A percentile compares a stretch with the other conserved stretches of the same genome.
Conservation (phyloP, 768 basidiomycete genomes). For the Lepiota brunneoincarnata region DNA sequence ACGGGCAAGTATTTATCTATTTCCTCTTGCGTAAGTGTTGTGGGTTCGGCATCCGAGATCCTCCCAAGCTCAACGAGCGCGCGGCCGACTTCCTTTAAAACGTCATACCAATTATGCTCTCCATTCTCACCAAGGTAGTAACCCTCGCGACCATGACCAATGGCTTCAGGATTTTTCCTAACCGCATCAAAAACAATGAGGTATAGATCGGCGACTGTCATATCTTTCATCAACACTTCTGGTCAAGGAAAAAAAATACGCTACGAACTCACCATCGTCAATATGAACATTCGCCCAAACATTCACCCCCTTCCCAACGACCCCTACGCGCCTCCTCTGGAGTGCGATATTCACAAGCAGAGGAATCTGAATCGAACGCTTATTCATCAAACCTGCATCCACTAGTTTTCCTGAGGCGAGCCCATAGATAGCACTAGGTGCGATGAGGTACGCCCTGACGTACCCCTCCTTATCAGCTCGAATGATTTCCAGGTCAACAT, state of each 20-base stretch:
- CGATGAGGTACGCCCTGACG: slow-evolving; percentile 48
- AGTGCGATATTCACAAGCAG: slow-evolving; percentile 36
- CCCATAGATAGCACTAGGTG: slow-evolving; percentile 55
- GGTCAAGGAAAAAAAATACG: neutral
- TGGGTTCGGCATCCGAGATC: slow-evolving; percentile 36
- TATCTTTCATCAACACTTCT: neutral
- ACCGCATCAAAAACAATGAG: slow-evolving; percentile 38
- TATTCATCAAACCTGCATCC: slow-evolving; percentile 48
- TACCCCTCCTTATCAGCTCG: slow-evolving; percentile 50
- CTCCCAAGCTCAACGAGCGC: slow-evolving; percentile 37
- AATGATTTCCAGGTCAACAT: slow-evolving; percentile 48
- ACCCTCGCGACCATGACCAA: slow-evolving; percentile 41
- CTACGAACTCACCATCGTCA: slow-evolving; percentile 37
- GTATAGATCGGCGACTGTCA: slow-evolving; percentile 41
- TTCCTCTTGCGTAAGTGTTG: slow-evolving; percentile 45
- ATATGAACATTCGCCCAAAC: slow-evolving; percentile 56
- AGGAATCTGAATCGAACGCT: slow-evolving; percentile 50
- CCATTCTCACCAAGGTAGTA: slow-evolving; percentile 51
- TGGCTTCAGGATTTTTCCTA: slow-evolving; percentile 19
- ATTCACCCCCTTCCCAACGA: slow-evolving; percentile 52
- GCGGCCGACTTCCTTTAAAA: slow-evolving; percentile 35
- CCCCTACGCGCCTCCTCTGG: slow-evolving; percentile 42
- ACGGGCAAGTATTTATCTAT: slow-evolving; percentile 35
- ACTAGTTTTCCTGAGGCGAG: slow-evolving; percentile 43
- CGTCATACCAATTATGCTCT: slow-evolving; percentile 36